Evolutionary conservation across 2,329 filamentous ascomycete genomes (phyloP).

Genomic region (Fusarium incarnatum): DNA sequence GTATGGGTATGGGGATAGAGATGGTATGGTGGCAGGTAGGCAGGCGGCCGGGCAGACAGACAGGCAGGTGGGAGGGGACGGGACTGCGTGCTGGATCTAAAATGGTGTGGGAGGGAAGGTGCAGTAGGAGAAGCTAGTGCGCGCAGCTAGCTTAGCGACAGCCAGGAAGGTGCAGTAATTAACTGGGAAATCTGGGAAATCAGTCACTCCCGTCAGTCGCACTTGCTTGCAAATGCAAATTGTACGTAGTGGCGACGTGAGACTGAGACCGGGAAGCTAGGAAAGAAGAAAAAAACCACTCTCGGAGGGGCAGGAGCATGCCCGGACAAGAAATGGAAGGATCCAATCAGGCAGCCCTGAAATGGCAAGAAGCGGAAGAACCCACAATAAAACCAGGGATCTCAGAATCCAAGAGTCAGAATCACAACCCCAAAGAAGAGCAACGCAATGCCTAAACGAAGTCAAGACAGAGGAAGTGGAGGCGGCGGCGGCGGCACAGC

Average conservation of each 20-base stretch:
- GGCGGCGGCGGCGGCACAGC: constrained; percentile 35
- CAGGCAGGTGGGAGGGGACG: constrained; percentile 42
- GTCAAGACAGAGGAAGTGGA: constrained; percentile 34
- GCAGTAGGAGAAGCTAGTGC: constrained; percentile 42
- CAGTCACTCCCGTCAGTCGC: constrained; percentile 24
- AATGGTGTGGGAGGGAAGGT: constrained; percentile 45
- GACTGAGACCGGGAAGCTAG: constrained; percentile 36
- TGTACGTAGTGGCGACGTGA: constrained; percentile 35
- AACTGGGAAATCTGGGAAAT: constrained; percentile 24
- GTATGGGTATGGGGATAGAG: constrained; percentile 21
- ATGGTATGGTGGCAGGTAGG: constrained; percentile 14
- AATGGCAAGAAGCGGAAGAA: constrained; percentile 26
- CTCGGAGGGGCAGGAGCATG: constrained; percentile 27
- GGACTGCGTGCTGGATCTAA: constrained; percentile 40
- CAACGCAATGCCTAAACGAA: constrained; percentile 15
- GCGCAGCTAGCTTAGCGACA: constrained; percentile 3
- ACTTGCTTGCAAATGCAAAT: constrained; percentile 23
- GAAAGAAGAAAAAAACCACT: constrained; percentile 26
- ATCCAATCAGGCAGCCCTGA: constrained; percentile 28
- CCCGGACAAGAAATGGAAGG: constrained; percentile 10
- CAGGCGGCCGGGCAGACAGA: constrained; percentile 33
- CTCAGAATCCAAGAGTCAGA: constrained; percentile 15
- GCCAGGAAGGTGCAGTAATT: constrained; percentile 38
- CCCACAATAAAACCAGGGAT: constrained; percentile 33
- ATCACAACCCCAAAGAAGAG: constrained; percentile 11